Evolutionary conservation across 257 asterid species (phyloP), one percentile per base, ranked within the genome.

Genomic region (Solanum phureja): DNA sequence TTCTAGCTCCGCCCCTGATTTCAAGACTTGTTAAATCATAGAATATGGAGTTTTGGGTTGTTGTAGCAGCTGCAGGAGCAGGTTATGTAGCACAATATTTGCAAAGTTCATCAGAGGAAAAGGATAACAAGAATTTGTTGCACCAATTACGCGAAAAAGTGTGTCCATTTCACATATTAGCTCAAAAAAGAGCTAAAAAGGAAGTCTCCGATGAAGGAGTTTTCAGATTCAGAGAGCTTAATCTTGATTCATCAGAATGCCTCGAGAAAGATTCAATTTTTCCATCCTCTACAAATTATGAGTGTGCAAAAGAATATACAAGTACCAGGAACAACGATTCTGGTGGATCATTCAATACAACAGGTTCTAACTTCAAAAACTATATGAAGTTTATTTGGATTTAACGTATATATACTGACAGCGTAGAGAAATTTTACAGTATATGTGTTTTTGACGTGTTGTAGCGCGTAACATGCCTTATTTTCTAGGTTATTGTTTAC

Each of bases 61-160:
- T 95, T 74, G 98, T 98, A 87, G 98, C 95, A n/a, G 96, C 96
- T 75, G 96, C 96, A 86, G 98, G 94, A 83, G 98, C 96, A 64
- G 98, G 97, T 88, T 95, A 93, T 84, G 75, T 91, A 85, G 94
- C 98, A 31, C 94, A 93, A 89, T 88, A 90, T 89, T 64, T 92
- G 91, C 95, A 92, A 60, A 94, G 89, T 89, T 73, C 90, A 52
- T 84, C 49, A 49, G 94, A 92, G 71, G 90, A 91, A 74, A 91
- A 89, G 19, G 93, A 93, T 77, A 72, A 94, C 52, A 90, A 90
- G 74, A 93, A 93, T 69, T 85, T 94, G 38, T 76, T 95, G 86
- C 94, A 94, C 89, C 95, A 95, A 60, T 33, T 94, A 18, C 89
- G 97, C 35, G 95, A 95, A 18, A 91, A 87, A 64, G 89, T 95